phyloP scores from a whole-genome alignment of 2,329 filamentous ascomycete genomes.

The Thielaviopsis populi region DNA sequence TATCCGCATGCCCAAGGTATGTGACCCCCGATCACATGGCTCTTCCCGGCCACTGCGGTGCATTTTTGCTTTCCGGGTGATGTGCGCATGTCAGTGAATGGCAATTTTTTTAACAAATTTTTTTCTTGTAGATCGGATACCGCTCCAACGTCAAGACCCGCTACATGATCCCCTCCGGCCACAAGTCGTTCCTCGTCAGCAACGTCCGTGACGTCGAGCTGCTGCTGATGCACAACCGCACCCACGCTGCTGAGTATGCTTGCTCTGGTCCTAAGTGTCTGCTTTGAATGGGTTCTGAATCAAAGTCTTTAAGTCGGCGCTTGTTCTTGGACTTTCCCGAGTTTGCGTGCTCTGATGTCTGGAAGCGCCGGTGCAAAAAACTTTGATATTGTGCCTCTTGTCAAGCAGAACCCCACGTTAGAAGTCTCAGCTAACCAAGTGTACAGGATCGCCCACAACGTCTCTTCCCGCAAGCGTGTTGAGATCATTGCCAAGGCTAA shows the following conservation, averaged over 20 bases:
- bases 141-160: slow-evolving; percentile 99
- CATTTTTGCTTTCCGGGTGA: not conserved
- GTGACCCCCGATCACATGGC: slow-evolving; percentile 26
- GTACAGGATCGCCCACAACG: slow-evolving; percentile 86
- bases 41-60: not conserved
- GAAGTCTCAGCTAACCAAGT: slow-evolving; percentile 25
- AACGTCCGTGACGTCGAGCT: slow-evolving; percentile 94
- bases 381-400: not conserved
- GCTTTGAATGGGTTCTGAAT: not conserved
- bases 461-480: slow-evolving; percentile 97
- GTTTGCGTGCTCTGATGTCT: not conserved
- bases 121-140: slow-evolving; percentile 66
- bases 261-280: not conserved
- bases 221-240: slow-evolving; percentile 99
- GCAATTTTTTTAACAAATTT: slow-evolving; percentile 6
- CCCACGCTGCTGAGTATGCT: slow-evolving; percentile 94
- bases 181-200: slow-evolving; percentile 99
- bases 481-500: slow-evolving; percentile 96
- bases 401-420: not conserved
- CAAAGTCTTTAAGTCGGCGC: not conserved
- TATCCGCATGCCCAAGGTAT: slow-evolving; percentile 94
- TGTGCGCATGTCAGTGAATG: not conserved
- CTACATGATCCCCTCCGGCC: slow-evolving; percentile 96
- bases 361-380: not conserved
- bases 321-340: not conserved